Percentiles rank a stretch among this genome's conserved stretches.
phyloP scores from a whole-genome alignment of 108 stramenopile species.

The Schizochytrium sp. region DNA sequence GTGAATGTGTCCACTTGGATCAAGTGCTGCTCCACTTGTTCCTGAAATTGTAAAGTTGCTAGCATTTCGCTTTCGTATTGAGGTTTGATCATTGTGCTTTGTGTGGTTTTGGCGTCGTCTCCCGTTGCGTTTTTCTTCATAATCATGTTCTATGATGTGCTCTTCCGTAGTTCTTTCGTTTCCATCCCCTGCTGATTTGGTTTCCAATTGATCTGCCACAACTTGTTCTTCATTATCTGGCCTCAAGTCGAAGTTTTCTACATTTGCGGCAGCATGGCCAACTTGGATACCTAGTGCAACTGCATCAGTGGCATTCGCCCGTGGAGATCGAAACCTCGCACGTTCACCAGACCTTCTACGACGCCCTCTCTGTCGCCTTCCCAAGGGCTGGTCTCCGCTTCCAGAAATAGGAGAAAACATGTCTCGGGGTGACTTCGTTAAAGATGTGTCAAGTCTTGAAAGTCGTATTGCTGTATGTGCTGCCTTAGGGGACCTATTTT shows the following conservation, averaged over 20 bases:
- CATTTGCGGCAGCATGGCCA: background rate
- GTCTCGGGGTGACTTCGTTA: too few species aligned
- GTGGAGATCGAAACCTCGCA: background rate
- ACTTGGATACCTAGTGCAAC: conserved; percentile 35
- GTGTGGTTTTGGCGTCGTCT: too few species aligned
- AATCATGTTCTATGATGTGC: too few species aligned
- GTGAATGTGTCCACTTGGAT: background rate
- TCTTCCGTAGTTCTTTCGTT: too few species aligned
- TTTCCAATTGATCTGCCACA: too few species aligned
- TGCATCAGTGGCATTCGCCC: conserved; percentile 32
- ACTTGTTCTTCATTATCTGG: background rate
- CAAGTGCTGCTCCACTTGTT: conserved; percentile 7
- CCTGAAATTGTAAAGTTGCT: background rate
- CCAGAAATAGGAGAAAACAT: too few species aligned
- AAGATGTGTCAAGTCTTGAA: too few species aligned
- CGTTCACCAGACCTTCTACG: background rate
- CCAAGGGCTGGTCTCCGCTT: background rate
- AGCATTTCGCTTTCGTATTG: background rate
- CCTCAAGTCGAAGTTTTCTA: background rate
- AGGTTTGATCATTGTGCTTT: background rate
- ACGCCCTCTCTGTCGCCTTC: background rate
- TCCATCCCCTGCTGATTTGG: too few species aligned
- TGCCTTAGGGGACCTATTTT: too few species aligned
- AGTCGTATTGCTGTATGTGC: too few species aligned
- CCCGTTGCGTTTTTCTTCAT: background rate